Evolutionary conservation across 371 early-diverging fungal genomes (phyloP), one percentile per base, ranked within the genome.

Genomic region (Nematocida parisii): DNA sequence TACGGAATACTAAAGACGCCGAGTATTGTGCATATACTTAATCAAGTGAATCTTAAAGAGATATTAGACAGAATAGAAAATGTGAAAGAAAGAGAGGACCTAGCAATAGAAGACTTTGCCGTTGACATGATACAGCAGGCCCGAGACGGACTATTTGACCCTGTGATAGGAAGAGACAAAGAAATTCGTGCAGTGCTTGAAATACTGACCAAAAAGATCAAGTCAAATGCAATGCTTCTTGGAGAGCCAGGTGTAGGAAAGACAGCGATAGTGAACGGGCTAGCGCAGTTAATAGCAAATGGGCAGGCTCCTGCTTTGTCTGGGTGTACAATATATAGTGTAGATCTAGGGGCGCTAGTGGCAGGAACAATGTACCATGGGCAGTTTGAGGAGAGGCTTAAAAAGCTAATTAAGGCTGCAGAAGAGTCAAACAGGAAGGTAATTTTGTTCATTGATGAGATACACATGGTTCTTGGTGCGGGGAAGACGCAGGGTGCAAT

Each of bases 381-480:
- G 83, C 95, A 96, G 88, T 98, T 97, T 83, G 99, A 98, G 87
- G 96, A 96, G 85, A 92, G 97, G 33, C 89, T 98, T 60, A 97
- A 96, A 89, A 91, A 92, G 0, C 92, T 98, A 11, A 89, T 98
- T 57, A 94, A 94, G 82, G 96, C 96, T 86, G 92, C 96, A 75
- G 94, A 95, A 46, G 90, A 92, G 5, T 82, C 74, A 9, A 89
- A 91, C 9, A 92, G 92, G 54, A 91, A 92, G 44, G 90, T 94
- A 55, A 96, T 98, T 81, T 87, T 98, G 33, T 97, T 98, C 86
- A 95, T 97, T 84, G 98, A 98, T 88, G 99, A 98, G 89, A 92
- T 98, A 50, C 99, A 98, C 84, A 91, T 93, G 42, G 92, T 95
- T 4, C 86, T 93, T 56, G 91, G 91, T 3, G 88, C 92, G 46